Evolutionary conservation across 1,284 basidiomycete genomes (phyloP), one percentile per base, ranked within the genome.

Genomic region (Ganoderma resinaceum): DNA sequence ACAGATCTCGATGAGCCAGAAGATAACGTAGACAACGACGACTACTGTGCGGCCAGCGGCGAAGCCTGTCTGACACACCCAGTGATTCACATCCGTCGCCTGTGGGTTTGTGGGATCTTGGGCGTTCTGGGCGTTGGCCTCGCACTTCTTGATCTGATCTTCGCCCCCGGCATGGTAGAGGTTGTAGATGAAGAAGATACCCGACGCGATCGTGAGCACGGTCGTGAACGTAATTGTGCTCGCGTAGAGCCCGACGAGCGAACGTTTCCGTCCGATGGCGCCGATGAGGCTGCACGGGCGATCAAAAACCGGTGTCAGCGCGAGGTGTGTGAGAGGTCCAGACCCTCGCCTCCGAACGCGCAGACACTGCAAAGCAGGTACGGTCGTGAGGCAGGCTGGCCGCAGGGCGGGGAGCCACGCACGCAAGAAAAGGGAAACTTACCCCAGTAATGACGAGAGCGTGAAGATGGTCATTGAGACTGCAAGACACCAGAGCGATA

Each of bases 1-100:
- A 87, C 87, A 87, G 52, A 87, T 80, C 75, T 86, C 79, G 66
- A 89, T 73, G 65, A 87, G 74, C 85, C 87, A 87, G 68, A 80
- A 73, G 57, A 80, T 46, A 57, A 79, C 73, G 69, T 78, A 76
- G 60, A 79, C 18, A 53, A 73, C 72, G 60, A 80, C 72, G 46
- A 76, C 66, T 65, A 78, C 37, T 18, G 71, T 62, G 20, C 79
- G 77, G 58, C 72, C 70, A 63, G 74, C 61, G 31, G 77, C 71
- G 74, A 76, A 79, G 67, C 77, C 75, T 60, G 72, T 73, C 66
- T 72, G 68, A 73, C 78, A 79, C 70, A 74, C 72, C 70, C 73
- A 78, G 70, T 74, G 72, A 12, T 78, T 79, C 31, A 77, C 67
- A 23, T 29, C 23, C n/a, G 37, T 16, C 14, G 37, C 5, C 23